These are phyloP conservation scores for Boletus rubropictus DNA, from an alignment of 768 basidiomycete species.

Conservation along the genomic window DNA sequence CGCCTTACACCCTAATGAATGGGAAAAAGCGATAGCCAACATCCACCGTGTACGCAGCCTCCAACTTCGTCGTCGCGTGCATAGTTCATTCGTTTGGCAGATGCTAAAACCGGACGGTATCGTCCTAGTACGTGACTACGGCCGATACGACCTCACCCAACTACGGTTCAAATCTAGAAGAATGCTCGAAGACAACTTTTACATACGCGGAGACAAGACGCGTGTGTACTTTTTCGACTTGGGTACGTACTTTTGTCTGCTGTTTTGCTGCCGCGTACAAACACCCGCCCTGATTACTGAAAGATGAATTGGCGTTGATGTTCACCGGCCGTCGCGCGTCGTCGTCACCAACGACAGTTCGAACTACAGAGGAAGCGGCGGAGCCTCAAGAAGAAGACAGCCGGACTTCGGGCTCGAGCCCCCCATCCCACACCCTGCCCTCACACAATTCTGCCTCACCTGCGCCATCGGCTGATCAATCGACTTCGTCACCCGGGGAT, in stretches of 20 bases:
- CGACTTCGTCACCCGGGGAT: neutral
- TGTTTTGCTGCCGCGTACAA: neutral
- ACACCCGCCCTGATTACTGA: neutral
- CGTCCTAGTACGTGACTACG: slow-evolving; percentile 88
- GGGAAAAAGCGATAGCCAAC: slow-evolving; percentile 77
- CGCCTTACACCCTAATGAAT: slow-evolving; percentile 90
- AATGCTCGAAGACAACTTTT: slow-evolving; percentile 89
- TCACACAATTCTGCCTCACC: slow-evolving; percentile 1
- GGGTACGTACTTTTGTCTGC: slow-evolving; percentile 39
- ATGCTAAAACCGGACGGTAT: slow-evolving; percentile 88
- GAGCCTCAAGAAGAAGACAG: slow-evolving; percentile 27
- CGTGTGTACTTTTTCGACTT: slow-evolving; percentile 95
- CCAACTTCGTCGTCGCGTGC: neutral
- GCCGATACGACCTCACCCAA: slow-evolving; percentile 91
- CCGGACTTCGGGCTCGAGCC: neutral
- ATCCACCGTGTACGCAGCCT: slow-evolving; percentile 55
- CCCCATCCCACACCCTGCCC: slow-evolving; percentile 7
- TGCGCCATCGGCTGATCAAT: neutral
- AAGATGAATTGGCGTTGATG: slow-evolving; percentile 74
- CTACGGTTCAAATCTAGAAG: slow-evolving; percentile 85
- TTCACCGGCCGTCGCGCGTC: slow-evolving; percentile 61
- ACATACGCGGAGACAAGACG: slow-evolving; percentile 95
- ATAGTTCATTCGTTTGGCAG: slow-evolving; percentile 34
- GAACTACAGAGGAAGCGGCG: slow-evolving; percentile 31
- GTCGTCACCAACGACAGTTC: slow-evolving; percentile 26